phyloP scores from a whole-genome alignment of 345 rosid genomes.

The Abelmoschus esculentus region DNA sequence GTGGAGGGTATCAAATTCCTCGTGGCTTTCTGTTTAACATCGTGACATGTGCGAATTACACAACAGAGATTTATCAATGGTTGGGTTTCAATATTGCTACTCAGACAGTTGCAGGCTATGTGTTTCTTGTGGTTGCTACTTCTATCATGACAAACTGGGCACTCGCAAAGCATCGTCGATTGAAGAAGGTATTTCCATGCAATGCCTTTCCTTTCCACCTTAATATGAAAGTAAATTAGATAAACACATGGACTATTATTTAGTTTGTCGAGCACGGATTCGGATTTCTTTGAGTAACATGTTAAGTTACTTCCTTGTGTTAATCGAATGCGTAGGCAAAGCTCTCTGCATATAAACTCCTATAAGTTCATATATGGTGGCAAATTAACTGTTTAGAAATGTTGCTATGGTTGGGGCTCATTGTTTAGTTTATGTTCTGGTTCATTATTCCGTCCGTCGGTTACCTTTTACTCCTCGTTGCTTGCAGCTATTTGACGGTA shows the following conservation, averaged over 20 bases:
- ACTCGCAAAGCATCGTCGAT: constrained; percentile 81
- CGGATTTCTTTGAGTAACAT: not conserved
- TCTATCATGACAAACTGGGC: constrained; percentile 97
- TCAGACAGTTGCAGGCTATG: constrained; percentile 82
- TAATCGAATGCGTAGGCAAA: not conserved
- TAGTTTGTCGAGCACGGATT: not conserved
- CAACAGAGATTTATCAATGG: constrained; percentile 97
- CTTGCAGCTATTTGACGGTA: constrained; percentile 83
- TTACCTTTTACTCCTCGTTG: constrained; percentile 3
- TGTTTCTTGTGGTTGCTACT: constrained; percentile 77
- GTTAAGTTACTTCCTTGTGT: not conserved
- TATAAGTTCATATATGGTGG: too few species aligned
- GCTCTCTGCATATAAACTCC: not conserved
- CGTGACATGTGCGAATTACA: constrained; percentile 96
- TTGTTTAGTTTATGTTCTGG: not conserved
- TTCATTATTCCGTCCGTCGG: not conserved
- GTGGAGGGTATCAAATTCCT: constrained; percentile 93
- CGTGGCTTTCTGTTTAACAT: constrained; percentile 84
- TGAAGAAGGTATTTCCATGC: constrained; percentile 60
- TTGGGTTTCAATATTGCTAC: constrained; percentile 93
- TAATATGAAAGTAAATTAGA: not conserved
- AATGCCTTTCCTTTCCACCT: not conserved
- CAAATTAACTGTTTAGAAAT: not conserved
- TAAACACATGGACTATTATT: not conserved
- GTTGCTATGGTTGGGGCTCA: not conserved